A percentile compares a stretch with the other conserved stretches of the same genome.
These are phyloP conservation scores for Staphylotrichum longicolle DNA, from an alignment of 495 filamentous ascomycete genomes.

Conservation along the genomic window DNA sequence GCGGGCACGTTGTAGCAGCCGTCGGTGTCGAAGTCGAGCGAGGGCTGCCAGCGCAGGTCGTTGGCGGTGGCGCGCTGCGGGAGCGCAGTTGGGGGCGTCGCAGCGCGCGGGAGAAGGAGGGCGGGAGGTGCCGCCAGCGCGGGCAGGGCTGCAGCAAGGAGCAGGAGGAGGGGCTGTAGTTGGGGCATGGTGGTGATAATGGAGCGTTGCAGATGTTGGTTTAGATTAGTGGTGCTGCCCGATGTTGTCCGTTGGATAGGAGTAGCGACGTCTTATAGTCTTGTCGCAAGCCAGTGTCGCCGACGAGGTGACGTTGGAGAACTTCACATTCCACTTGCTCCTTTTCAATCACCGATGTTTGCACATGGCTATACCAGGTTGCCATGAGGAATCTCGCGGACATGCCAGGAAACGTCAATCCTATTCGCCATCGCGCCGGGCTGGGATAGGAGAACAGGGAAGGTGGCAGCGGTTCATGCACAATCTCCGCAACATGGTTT, in stretches of 20 bases:
- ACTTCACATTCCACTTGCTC: too few relatives aligned
- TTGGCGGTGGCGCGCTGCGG: slow-evolving; percentile 41
- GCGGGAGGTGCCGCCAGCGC: neutral
- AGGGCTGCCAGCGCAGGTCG: slow-evolving; percentile 46
- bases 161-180: slow-evolving; percentile 8
- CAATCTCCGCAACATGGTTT: slow-evolving; percentile 8
- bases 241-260: too few relatives aligned
- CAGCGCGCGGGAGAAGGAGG: slow-evolving; percentile 9
- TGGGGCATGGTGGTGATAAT: slow-evolving; percentile 6
- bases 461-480: slow-evolving; percentile 15
- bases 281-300: too few relatives aligned
- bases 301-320: too few relatives aligned
- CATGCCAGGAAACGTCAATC: slow-evolving; percentile 4
- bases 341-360: too few relatives aligned
- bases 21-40: slow-evolving; percentile 48
- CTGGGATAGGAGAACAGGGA: neutral
- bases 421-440: neutral
- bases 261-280: too few relatives aligned
- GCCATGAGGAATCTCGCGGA: neutral
- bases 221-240: too few relatives aligned
- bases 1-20: slow-evolving; percentile 50
- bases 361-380: too few relatives aligned
- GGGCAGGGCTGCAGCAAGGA: slow-evolving; percentile 1
- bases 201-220: neutral
- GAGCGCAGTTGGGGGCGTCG: slow-evolving; percentile 35